phyloP scores from a whole-genome alignment of 257 asterid species.

The Ajuga chamaepitys region DNA sequence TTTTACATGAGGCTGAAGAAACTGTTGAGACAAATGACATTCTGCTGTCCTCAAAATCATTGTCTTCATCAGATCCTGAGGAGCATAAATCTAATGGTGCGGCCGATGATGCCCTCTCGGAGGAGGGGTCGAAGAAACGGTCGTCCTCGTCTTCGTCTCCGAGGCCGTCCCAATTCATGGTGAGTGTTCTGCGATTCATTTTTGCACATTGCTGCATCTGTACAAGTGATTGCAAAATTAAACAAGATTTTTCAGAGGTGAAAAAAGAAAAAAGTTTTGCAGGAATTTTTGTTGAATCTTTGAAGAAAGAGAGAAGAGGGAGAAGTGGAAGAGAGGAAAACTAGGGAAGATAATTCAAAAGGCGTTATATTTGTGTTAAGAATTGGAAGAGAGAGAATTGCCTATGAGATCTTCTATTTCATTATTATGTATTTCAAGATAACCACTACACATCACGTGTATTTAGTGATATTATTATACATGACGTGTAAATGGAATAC shows the following conservation, averaged over 20 bases:
- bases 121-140: constrained; percentile 55
- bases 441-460: too few relatives aligned
- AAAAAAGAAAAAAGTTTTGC: constrained; percentile 1
- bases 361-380: constrained; percentile 19
- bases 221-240: neutral
- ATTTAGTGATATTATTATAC: too few relatives aligned
- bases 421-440: too few relatives aligned
- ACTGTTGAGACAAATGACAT: constrained; percentile 52
- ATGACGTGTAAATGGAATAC: too few relatives aligned
- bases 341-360: constrained; percentile 23
- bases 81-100: constrained; percentile 40
- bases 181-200: constrained; percentile 67
- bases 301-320: constrained; percentile 15
- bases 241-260: neutral
- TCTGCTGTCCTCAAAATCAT: constrained; percentile 67
- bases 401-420: too few relatives aligned
- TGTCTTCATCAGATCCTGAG: constrained; percentile 51
- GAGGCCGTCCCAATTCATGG: constrained; percentile 85
- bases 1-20: constrained; percentile 37
- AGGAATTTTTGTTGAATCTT: constrained; percentile 22
- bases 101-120: constrained; percentile 48
- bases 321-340: constrained; percentile 58
- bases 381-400: constrained; percentile 18
- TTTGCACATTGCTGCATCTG: constrained; percentile 39
- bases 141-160: constrained; percentile 72